These are phyloP conservation scores for Dactylellina haptotyla DNA, from an alignment of 2,329 filamentous ascomycete species.

Conservation along the genomic window DNA sequence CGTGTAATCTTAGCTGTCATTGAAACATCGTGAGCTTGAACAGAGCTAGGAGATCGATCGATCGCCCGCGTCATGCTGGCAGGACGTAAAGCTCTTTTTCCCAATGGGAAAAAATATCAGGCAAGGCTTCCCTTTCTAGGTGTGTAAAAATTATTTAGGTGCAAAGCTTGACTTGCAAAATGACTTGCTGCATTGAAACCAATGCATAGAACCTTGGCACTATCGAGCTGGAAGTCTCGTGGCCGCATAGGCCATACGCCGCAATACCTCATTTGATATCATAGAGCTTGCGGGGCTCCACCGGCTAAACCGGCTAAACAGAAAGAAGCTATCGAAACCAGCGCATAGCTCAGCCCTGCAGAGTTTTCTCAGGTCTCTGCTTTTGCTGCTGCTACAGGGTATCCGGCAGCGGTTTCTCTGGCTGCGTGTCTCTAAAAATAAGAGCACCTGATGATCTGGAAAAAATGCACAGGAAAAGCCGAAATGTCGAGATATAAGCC, in stretches of 20 bases:
- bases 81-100: neutral
- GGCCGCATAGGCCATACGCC: slow-evolving; percentile 27
- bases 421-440: slow-evolving; percentile 52
- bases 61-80: neutral
- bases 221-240: slow-evolving; percentile 42
- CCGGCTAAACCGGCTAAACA: slow-evolving; percentile 39
- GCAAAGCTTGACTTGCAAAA: slow-evolving; percentile 38
- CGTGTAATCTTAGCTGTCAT: neutral
- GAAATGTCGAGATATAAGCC: slow-evolving; percentile 25
- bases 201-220: slow-evolving; percentile 45
- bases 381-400: slow-evolving; percentile 5
- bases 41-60: slow-evolving; percentile 18
- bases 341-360: slow-evolving; percentile 51
- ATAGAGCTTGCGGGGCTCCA: slow-evolving; percentile 1
- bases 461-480: slow-evolving; percentile 24
- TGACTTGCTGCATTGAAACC: slow-evolving; percentile 51
- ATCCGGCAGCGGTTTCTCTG: neutral
- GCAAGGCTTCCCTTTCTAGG: slow-evolving; percentile 17
- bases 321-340: slow-evolving; percentile 18
- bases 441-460: slow-evolving; percentile 44
- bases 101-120: slow-evolving; percentile 23
- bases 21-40: neutral
- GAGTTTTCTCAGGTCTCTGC: too few species aligned
- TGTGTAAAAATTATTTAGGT: neutral
- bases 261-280: neutral